Conservation (phyloP, 2,329 filamentous ascomycete species). For the Cytospora chrysosperma region DNA sequence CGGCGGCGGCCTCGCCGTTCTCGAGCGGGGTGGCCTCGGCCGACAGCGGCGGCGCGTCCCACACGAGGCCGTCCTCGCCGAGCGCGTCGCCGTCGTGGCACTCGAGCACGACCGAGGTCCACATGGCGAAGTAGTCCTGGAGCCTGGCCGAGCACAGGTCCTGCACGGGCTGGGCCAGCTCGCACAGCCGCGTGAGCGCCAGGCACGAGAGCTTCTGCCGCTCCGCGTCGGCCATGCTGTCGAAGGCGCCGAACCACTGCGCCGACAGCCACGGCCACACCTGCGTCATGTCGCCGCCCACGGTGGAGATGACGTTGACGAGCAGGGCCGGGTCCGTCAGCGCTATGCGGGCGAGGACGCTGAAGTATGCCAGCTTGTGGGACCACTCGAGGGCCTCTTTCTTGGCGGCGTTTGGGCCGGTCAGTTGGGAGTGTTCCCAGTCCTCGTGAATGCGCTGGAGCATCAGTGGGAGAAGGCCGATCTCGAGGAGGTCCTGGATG, state of each 20-base stretch:
- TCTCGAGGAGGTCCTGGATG: slow-evolving; percentile 63
- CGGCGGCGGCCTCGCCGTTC: slow-evolving; percentile 51
- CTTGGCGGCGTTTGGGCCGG: slow-evolving; percentile 72
- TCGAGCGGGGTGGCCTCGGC: slow-evolving; percentile 60
- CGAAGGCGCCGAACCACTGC: slow-evolving; percentile 69
- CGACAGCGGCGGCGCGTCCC: slow-evolving; percentile 37
- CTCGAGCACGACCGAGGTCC: slow-evolving; percentile 69
- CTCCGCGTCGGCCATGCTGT: slow-evolving; percentile 63
- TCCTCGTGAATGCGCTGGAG: slow-evolving; percentile 66
- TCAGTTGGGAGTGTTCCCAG: slow-evolving; percentile 74
- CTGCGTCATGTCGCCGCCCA: slow-evolving; percentile 42
- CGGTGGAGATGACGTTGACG: slow-evolving; percentile 52
- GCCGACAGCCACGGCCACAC: slow-evolving; percentile 59
- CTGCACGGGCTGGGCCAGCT: slow-evolving; percentile 58
- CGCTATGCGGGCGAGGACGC: slow-evolving; percentile 75
- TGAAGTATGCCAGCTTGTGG: slow-evolving; percentile 65
- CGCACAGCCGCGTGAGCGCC: slow-evolving; percentile 69
- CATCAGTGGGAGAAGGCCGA: slow-evolving; percentile 61
- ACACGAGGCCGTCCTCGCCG: slow-evolving; percentile 52
- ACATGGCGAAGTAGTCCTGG: slow-evolving; percentile 73
- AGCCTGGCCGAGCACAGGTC: slow-evolving; percentile 59
- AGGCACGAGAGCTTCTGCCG: slow-evolving; percentile 71
- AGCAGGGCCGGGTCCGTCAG: slow-evolving; percentile 71
- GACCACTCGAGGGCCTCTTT: slow-evolving; percentile 55
- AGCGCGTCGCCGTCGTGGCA: slow-evolving; percentile 60